A percentile compares a stretch with the other conserved stretches of the same genome.
Conservation (phyloP, 2,329 filamentous ascomycete species). For the Helotiales sp. region DNA sequence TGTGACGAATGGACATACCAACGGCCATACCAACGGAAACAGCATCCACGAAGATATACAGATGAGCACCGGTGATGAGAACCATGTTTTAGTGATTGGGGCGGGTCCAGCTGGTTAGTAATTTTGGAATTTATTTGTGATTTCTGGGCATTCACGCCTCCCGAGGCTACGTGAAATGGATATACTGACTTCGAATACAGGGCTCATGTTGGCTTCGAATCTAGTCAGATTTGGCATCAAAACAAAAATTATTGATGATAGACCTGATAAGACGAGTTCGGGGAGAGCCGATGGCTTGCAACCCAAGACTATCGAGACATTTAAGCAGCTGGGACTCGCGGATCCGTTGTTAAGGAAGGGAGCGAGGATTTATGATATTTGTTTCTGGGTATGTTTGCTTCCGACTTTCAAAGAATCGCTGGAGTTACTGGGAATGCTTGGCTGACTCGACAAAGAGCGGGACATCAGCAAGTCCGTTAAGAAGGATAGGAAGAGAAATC, state of each 20-base stretch:
- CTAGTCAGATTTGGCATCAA: slow-evolving; percentile 67
- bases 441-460: slow-evolving; percentile 40
- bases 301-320: slow-evolving; percentile 61
- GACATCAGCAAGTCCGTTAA: slow-evolving; percentile 15
- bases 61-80: background rate
- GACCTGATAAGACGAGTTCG: slow-evolving; percentile 59
- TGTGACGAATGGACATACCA: background rate
- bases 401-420: slow-evolving; percentile 23
- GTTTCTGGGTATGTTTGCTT: slow-evolving; percentile 64
- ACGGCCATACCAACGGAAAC: background rate
- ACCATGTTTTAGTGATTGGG: slow-evolving; percentile 37
- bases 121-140: no score
- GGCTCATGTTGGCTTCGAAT: slow-evolving; percentile 47
- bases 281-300: slow-evolving; percentile 66
- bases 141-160: no score
- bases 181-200: no score
- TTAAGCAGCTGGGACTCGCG: slow-evolving; percentile 58
- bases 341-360: slow-evolving; percentile 55
- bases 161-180: no score
- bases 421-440: slow-evolving; percentile 44
- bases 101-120: no score
- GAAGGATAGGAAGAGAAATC: slow-evolving; percentile 38
- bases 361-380: slow-evolving; percentile 57
- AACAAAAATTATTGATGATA: slow-evolving; percentile 66
- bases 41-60: background rate